phyloP scores from a whole-genome alignment of 768 basidiomycete genomes.

The Heimioporus sp. region DNA sequence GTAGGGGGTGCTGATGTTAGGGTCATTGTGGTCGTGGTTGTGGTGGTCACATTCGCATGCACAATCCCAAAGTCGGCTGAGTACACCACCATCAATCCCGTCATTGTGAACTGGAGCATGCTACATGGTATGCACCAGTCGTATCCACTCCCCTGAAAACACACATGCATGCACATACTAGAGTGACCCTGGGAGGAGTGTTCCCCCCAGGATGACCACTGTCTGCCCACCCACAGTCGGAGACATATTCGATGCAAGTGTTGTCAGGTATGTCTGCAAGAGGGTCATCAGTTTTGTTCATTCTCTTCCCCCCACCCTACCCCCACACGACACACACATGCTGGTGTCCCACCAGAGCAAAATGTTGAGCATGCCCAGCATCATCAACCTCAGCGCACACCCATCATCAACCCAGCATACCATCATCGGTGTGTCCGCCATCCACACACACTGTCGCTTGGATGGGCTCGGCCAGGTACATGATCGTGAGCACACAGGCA shows the following conservation, averaged over 20 bases:
- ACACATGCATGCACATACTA: too few relatives aligned
- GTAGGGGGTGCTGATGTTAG: too few relatives aligned
- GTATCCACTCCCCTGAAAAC: too few relatives aligned
- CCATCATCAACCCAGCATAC: conserved; percentile 54
- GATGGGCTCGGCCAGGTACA: conserved; percentile 50
- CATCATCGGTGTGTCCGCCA: conserved; percentile 39
- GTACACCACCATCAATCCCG: conserved; percentile 37
- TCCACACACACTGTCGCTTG: conserved; percentile 44
- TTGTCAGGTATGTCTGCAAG: conserved; percentile 38
- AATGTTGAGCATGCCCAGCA: conserved; percentile 43
- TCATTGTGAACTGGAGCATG: conserved; percentile 33
- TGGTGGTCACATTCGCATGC: conserved; percentile 18
- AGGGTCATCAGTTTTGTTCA: too few relatives aligned
- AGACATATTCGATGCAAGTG: conserved; percentile 44
- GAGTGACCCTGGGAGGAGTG: too few relatives aligned
- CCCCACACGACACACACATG: conserved; percentile 26
- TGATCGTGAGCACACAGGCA: conserved; percentile 31
- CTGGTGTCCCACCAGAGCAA: conserved; percentile 44
- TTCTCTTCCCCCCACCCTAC: too few relatives aligned
- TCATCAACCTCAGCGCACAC: conserved; percentile 38
- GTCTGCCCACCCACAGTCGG: conserved; percentile 25
- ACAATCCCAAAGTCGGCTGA: conserved; percentile 51
- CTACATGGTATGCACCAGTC: conserved; percentile 9
- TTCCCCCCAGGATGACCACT: too few relatives aligned
- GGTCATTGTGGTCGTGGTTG: too few relatives aligned